A percentile compares a stretch with the other conserved stretches of the same genome.
Evolutionary conservation across 768 basidiomycete genomes (phyloP).

Genomic region (Candolleomyces aberdarensis): DNA sequence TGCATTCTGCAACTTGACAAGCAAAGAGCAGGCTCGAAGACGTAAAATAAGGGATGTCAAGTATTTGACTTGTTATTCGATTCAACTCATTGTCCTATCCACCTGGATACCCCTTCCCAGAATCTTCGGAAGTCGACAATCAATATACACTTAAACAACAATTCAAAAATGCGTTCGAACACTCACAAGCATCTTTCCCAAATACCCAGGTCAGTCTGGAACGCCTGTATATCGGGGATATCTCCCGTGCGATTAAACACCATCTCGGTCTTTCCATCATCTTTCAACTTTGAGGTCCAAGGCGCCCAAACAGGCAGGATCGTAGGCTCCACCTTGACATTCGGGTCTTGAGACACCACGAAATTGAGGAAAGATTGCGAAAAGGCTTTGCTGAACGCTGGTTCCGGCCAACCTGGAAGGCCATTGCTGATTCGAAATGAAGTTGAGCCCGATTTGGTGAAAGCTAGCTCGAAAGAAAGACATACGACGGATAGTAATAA

Average conservation of each 20-base stretch:
- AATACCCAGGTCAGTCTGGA: too few relatives aligned
- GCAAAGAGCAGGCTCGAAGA: neutral
- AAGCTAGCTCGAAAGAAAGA: neutral
- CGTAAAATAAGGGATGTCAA: neutral
- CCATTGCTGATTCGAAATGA: neutral
- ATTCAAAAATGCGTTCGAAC: too few relatives aligned
- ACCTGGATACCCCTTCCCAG: too few relatives aligned
- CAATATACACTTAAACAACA: too few relatives aligned
- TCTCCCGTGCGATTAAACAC: too few relatives aligned
- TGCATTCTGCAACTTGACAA: too few relatives aligned
- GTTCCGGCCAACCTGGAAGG: neutral
- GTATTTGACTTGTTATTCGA: too few relatives aligned
- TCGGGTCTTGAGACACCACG: neutral
- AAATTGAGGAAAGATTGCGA: neutral
- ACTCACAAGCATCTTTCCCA: too few relatives aligned
- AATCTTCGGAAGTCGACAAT: too few relatives aligned
- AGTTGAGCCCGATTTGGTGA: neutral
- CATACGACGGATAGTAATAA: slow-evolving; percentile 43
- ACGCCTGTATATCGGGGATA: too few relatives aligned
- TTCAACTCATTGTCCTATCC: too few relatives aligned
- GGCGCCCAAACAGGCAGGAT: neutral
- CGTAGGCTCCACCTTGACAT: neutral
- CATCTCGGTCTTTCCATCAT: neutral
- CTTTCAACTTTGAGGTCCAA: neutral
- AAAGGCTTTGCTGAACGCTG: neutral